A percentile compares a stretch with the other conserved stretches of the same genome.
phyloP scores from a whole-genome alignment of 1,284 basidiomycete species.

The Malassezia brasiliensis region DNA sequence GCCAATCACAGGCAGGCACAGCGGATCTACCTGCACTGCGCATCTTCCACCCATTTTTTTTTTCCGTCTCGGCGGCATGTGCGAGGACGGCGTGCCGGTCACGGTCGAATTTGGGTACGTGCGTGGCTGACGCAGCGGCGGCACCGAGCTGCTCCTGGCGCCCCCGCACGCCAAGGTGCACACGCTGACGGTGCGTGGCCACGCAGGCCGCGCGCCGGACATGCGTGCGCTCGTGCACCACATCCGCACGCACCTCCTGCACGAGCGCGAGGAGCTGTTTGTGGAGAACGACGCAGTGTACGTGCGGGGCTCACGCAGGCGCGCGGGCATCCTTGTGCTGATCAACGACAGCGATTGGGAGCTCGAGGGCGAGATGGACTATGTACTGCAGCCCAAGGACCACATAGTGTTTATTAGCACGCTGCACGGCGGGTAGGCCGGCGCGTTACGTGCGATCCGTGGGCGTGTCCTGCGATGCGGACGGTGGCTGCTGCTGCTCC shows the following conservation, averaged over 20 bases:
- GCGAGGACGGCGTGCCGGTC: not conserved
- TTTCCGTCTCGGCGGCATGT: not conserved
- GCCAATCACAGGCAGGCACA: not conserved
- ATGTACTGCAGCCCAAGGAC: slow-evolving; percentile 67
- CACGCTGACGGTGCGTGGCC: slow-evolving; percentile 22
- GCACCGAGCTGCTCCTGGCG: slow-evolving; percentile 41
- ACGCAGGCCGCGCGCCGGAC: slow-evolving; percentile 51
- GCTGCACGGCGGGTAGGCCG: slow-evolving; percentile 68
- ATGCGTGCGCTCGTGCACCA: slow-evolving; percentile 68
- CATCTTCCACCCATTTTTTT: not conserved
- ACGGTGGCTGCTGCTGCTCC: not conserved
- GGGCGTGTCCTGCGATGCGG: no score
- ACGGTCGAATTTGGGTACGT: slow-evolving; percentile 18
- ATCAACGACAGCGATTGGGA: slow-evolving; percentile 98
- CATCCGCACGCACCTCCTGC: slow-evolving; percentile 68
- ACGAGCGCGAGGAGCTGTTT: slow-evolving; percentile 79
- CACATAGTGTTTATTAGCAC: slow-evolving; percentile 94
- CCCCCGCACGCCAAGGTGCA: slow-evolving; percentile 41
- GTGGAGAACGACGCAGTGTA: slow-evolving; percentile 79
- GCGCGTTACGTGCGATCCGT: no score
- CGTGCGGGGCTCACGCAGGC: slow-evolving; percentile 56
- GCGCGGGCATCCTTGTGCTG: slow-evolving; percentile 87
- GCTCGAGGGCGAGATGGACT: slow-evolving; percentile 85
- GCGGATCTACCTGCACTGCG: no score
- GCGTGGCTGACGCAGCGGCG: slow-evolving; percentile 22